Conservation (phyloP, 495 filamentous ascomycete genomes). For the Podospora didyma region DNA sequence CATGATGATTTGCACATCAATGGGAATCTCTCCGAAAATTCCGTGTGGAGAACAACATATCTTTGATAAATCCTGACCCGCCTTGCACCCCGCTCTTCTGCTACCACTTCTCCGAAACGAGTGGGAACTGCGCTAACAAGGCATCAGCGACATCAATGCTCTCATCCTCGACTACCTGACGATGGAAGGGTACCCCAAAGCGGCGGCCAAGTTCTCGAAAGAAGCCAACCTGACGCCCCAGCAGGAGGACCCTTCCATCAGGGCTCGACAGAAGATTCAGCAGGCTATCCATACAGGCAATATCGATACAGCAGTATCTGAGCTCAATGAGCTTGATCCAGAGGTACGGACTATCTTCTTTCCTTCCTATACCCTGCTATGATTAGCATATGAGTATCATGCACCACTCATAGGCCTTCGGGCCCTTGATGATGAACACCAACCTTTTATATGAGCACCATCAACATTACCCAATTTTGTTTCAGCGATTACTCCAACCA, state of each 20-base stretch:
- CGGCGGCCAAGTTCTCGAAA: conserved; percentile 86
- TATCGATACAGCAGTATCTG: conserved; percentile 79
- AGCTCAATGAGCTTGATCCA: conserved; percentile 84
- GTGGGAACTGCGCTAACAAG: conserved; percentile 11
- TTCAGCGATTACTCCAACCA: not conserved
- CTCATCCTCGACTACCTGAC: conserved; percentile 97
- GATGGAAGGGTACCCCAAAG: conserved; percentile 90
- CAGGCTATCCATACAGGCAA: conserved; percentile 77
- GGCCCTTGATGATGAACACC: conserved; percentile 89
- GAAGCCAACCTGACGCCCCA: conserved; percentile 83
- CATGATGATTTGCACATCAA: conserved; percentile 87
- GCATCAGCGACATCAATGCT: conserved; percentile 81
- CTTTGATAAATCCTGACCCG: conserved; percentile 24
- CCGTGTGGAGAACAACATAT: conserved; percentile 74
- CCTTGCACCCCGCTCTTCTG: conserved; percentile 38
- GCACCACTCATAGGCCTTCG: conserved; percentile 97
- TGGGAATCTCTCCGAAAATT: conserved; percentile 99
- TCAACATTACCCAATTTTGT: conserved; percentile 2
- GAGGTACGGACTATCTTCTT: conserved; percentile 60
- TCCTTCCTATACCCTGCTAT: conserved; percentile 48
- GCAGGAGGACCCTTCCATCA: conserved; percentile 67
- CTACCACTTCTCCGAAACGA: not conserved
- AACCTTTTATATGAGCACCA: conserved; percentile 82
- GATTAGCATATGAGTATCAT: conserved; percentile 90
- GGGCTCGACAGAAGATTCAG: conserved; percentile 72